Evolutionary conservation across 139 green algal genomes (phyloP).

Genomic region (Asterochloris erici): DNA sequence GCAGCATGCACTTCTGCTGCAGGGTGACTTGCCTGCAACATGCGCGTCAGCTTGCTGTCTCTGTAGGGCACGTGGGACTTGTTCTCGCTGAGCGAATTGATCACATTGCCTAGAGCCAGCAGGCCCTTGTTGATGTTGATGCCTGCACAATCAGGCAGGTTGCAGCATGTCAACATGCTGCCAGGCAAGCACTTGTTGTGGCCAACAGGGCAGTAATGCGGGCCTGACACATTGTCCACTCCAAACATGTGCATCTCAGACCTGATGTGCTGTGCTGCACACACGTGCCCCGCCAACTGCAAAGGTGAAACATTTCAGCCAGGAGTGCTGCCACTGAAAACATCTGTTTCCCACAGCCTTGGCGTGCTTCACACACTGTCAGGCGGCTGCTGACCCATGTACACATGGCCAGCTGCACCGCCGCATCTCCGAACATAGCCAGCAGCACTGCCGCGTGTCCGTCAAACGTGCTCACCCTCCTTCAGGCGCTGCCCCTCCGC

Average conservation of each 20-base stretch:
- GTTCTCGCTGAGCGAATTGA: slow-evolving; percentile 86
- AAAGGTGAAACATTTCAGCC: no score
- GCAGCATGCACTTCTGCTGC: background rate
- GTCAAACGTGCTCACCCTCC: slow-evolving; percentile 92
- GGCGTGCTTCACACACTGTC: no score
- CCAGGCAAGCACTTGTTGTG: no score
- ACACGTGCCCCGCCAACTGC: no score
- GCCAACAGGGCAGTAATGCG: no score
- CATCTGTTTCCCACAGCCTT: no score
- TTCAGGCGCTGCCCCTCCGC: slow-evolving; percentile 73
- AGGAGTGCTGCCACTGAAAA: no score
- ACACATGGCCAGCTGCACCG: background rate
- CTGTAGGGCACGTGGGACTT: slow-evolving; percentile 82
- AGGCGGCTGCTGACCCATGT: no score
- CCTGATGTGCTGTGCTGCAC: no score
- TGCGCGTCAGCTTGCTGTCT: slow-evolving; percentile 94
- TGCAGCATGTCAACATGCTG: background rate
- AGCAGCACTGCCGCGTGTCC: slow-evolving; percentile 11
- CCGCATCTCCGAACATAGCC: slow-evolving; percentile 20
- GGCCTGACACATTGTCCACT: background rate
- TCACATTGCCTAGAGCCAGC: slow-evolving; percentile 97
- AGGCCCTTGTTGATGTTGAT: slow-evolving; percentile 81
- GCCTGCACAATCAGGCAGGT: background rate
- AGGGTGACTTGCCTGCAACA: slow-evolving; percentile 64
- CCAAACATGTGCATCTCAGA: background rate